These are phyloP conservation scores for Fusarium devonianum DNA, from an alignment of 2,329 filamentous ascomycete genomes.

Conservation along the genomic window DNA sequence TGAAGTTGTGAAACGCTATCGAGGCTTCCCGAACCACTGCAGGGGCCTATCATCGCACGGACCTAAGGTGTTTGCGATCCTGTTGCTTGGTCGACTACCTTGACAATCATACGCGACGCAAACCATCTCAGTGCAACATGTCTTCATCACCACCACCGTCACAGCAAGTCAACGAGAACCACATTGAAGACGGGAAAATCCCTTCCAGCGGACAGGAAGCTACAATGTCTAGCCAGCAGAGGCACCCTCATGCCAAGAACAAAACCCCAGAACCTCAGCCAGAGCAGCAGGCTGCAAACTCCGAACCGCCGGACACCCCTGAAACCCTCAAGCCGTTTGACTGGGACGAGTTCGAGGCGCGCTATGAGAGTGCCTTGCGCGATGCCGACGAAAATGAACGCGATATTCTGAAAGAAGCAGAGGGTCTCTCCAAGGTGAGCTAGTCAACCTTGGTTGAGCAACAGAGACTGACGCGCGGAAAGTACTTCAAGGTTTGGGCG, in stretches of 20 bases:
- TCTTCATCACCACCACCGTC: conserved; percentile 23
- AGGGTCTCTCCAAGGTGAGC: conserved; percentile 70
- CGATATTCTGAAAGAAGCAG: conserved; percentile 71
- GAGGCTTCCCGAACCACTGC: not conserved
- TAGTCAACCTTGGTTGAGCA: not conserved
- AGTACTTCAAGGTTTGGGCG: conserved; percentile 86
- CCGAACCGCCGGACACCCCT: conserved; percentile 57
- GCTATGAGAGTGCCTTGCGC: conserved; percentile 71
- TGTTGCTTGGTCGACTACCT: conserved; percentile 35
- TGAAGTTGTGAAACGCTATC: not conserved
- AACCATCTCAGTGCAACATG: conserved; percentile 23
- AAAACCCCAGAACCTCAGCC: conserved; percentile 51
- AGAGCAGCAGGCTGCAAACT: conserved; percentile 44
- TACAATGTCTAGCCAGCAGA: conserved; percentile 35
- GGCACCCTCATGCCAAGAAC: conserved; percentile 30
- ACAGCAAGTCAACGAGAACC: conserved; percentile 31
- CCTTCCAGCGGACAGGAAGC: conserved; percentile 20
- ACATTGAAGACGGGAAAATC: conserved; percentile 22
- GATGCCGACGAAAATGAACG: conserved; percentile 70
- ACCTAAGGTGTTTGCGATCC: conserved; percentile 16
- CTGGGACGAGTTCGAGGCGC: conserved; percentile 78
- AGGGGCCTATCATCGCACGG: conserved; percentile 8
- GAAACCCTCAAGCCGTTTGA: conserved; percentile 67
- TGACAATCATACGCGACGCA: conserved; percentile 17
- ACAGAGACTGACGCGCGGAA: conserved; percentile 5